phyloP scores from a whole-genome alignment of 106 monocot species.

The Cymbidium sinense region DNA sequence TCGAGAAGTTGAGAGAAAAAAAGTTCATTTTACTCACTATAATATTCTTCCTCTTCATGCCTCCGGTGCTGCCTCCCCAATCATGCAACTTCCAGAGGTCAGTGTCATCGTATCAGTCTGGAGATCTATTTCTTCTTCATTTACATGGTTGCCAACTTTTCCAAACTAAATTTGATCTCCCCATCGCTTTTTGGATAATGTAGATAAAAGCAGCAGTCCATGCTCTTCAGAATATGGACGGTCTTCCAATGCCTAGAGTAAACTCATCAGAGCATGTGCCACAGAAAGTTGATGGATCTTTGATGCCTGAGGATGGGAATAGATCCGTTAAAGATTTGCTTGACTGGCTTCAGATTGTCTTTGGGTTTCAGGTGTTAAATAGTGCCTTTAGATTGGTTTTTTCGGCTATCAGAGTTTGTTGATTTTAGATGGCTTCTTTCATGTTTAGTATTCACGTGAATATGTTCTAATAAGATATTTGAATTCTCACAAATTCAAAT shows the following conservation, averaged over 20 bases:
- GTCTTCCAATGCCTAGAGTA: slow-evolving; percentile 56
- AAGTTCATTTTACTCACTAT: slow-evolving; percentile 71
- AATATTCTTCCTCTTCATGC: slow-evolving; percentile 90
- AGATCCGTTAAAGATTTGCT: slow-evolving; percentile 63
- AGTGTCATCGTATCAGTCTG: slow-evolving; percentile 1
- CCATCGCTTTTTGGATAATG: not conserved
- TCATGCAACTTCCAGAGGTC: slow-evolving; percentile 91
- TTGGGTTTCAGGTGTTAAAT: slow-evolving; percentile 83
- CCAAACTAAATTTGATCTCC: not conserved
- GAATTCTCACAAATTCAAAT: slow-evolving; percentile 9
- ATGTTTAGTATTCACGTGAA: not conserved
- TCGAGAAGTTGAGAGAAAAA: slow-evolving; percentile 76
- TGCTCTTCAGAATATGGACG: slow-evolving; percentile 49
- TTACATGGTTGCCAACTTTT: not conserved
- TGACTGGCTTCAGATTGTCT: slow-evolving; percentile 82
- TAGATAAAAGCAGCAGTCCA: slow-evolving; percentile 81
- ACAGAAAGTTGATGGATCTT: slow-evolving; percentile 23
- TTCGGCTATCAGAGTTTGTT: not conserved
- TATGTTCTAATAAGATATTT: not conserved
- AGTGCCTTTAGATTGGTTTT: not conserved
- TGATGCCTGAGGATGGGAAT: slow-evolving; percentile 25
- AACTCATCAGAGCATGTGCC: slow-evolving; percentile 7
- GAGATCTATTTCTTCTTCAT: not conserved
- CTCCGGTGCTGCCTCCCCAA: slow-evolving; percentile 45
- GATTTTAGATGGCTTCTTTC: not conserved